These are phyloP conservation scores for Garcia nutans DNA, from an alignment of 345 rosid genomes.

Conservation along the genomic window DNA sequence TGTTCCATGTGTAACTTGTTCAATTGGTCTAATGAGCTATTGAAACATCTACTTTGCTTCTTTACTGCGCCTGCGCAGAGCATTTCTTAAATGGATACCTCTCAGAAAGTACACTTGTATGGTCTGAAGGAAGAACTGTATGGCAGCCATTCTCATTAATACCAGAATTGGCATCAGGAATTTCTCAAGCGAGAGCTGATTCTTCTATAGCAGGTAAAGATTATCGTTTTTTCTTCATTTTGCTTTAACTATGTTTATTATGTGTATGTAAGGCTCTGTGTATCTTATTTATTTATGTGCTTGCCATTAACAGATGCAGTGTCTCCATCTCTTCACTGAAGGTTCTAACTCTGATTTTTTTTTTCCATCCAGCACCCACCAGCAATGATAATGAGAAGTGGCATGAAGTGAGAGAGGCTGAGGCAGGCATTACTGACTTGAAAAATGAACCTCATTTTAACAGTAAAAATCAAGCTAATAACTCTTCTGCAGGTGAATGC, in stretches of 20 bases:
- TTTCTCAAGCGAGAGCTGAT: constrained; percentile 35
- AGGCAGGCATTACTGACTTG: constrained; percentile 18
- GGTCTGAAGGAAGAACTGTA: constrained; percentile 82
- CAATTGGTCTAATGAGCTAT: constrained; percentile 45
- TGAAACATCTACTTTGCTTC: constrained; percentile 42
- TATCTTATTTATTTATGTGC: too few species aligned
- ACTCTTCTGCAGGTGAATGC: constrained; percentile 15
- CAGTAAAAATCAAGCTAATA: constrained; percentile 22
- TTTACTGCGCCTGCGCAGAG: constrained; percentile 67
- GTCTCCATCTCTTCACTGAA: not conserved
- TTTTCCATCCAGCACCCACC: constrained; percentile 24
- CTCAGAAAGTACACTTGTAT: constrained; percentile 62
- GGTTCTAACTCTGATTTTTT: constrained; percentile 1
- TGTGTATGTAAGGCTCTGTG: not conserved
- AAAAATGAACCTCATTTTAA: constrained; percentile 24
- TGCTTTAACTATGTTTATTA: not conserved
- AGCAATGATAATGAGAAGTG: constrained; percentile 11
- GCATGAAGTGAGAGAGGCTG: constrained; percentile 11
- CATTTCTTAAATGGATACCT: constrained; percentile 78
- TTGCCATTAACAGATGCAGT: too few species aligned
- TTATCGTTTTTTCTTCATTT: not conserved
- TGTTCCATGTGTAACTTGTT: constrained; percentile 43
- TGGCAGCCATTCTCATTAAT: constrained; percentile 83
- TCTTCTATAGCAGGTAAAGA: constrained; percentile 43
- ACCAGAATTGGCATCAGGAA: constrained; percentile 54